phyloP scores from a whole-genome alignment of 2,329 filamentous ascomycete species.

The Byssochlamys sp. region DNA sequence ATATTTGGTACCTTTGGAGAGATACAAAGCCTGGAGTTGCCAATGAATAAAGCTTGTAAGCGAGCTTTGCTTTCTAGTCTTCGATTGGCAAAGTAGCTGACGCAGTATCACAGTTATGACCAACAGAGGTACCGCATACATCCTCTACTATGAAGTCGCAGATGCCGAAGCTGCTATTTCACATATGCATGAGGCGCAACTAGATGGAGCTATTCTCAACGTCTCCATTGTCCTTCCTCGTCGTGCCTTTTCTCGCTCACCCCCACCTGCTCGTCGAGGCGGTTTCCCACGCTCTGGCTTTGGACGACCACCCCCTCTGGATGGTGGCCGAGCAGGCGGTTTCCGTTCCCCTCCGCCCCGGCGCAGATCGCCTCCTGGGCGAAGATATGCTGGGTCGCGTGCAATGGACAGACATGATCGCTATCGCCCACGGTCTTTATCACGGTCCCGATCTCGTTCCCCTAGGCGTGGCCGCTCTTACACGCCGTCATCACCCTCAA shows the following conservation, averaged over 20 bases:
- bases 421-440: conserved; percentile 54
- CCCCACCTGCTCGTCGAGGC: conserved; percentile 59
- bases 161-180: conserved; percentile 83
- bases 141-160: conserved; percentile 65
- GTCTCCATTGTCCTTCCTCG: conserved; percentile 82
- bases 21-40: conserved; percentile 79
- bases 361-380: conserved; percentile 27
- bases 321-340: conserved; percentile 14
- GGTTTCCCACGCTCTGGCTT: conserved; percentile 44
- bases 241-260: conserved; percentile 70
- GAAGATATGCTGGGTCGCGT: conserved; percentile 30
- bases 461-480: conserved; percentile 28
- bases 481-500: conserved; percentile 31
- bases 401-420: conserved; percentile 41
- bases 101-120: conserved; percentile 55
- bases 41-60: conserved; percentile 76
- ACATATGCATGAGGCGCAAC: conserved; percentile 95
- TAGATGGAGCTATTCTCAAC: conserved; percentile 72
- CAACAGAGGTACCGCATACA: conserved; percentile 88
- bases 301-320: conserved; percentile 18
- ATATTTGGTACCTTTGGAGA: conserved; percentile 84
- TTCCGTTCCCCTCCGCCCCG: conserved; percentile 16
- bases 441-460: conserved; percentile 37
- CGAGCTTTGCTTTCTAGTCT: not conserved
- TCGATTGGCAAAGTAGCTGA: conserved; percentile 2